phyloP scores from a whole-genome alignment of 768 basidiomycete species.

The Kwoniella botswanensis region DNA sequence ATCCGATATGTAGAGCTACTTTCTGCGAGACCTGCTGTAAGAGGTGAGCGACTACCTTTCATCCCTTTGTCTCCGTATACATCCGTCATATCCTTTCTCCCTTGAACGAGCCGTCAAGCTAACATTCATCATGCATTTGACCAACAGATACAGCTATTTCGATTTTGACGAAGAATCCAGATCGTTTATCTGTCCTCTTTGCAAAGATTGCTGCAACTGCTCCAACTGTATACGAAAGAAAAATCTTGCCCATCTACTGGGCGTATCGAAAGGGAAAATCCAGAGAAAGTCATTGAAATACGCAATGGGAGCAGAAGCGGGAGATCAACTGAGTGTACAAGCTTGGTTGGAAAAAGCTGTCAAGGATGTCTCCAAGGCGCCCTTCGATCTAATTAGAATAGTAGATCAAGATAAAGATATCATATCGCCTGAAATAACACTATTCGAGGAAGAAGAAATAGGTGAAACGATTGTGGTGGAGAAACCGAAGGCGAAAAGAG shows the following conservation, averaged over 20 bases:
- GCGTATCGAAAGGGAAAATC: slow-evolving; percentile 22
- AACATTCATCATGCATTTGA: neutral
- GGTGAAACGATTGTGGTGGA: slow-evolving; percentile 5
- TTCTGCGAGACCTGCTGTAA: slow-evolving; percentile 54
- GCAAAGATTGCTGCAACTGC: slow-evolving; percentile 55
- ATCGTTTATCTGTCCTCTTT: slow-evolving; percentile 55
- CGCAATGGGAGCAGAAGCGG: slow-evolving; percentile 11
- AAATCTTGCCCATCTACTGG: slow-evolving; percentile 42
- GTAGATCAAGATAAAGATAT: slow-evolving; percentile 40
- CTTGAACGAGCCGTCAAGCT: neutral
- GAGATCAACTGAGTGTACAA: slow-evolving; percentile 31
- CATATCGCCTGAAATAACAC: slow-evolving; percentile 34
- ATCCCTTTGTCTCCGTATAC: neutral
- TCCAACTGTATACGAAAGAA: slow-evolving; percentile 48
- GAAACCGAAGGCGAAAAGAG: slow-evolving; percentile 1
- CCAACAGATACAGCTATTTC: slow-evolving; percentile 49
- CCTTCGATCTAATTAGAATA: slow-evolving; percentile 44
- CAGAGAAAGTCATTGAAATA: slow-evolving; percentile 16
- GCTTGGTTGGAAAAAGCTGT: slow-evolving; percentile 37
- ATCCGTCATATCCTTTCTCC: neutral
- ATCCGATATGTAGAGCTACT: slow-evolving; percentile 37
- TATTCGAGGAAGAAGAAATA: slow-evolving; percentile 16
- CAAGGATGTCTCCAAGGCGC: slow-evolving; percentile 23
- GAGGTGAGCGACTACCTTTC: slow-evolving; percentile 34
- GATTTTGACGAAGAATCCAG: slow-evolving; percentile 51